Evolutionary conservation across 129 eudicot species (phyloP).

Genomic region (Oenanthe sinensis): DNA sequence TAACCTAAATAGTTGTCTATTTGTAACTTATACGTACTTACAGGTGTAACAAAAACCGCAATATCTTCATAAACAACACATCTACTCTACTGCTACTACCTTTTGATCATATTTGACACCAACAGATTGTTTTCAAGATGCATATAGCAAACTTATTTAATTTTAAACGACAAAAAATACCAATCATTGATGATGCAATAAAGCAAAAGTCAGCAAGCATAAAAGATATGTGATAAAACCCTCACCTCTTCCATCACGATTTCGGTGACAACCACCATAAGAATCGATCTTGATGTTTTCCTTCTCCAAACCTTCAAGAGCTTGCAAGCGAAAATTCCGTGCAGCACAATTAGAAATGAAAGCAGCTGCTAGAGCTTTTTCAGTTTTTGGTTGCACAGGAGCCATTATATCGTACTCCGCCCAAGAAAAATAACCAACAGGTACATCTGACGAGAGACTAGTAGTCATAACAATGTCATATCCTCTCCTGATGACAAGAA

Average conservation of each 20-base stretch:
- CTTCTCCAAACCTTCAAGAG: conserved; percentile 77
- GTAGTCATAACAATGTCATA: conserved; percentile 80
- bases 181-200: background rate
- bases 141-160: background rate
- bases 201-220: background rate
- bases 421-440: conserved; percentile 98
- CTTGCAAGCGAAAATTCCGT: conserved; percentile 84
- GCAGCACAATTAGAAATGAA: conserved; percentile 96
- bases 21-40: background rate
- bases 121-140: background rate
- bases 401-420: conserved; percentile 98
- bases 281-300: conserved; percentile 68
- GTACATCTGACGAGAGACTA: conserved; percentile 96
- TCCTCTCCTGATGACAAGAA: conserved; percentile 51
- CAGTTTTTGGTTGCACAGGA: conserved; percentile 80
- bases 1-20: background rate
- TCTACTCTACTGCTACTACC: background rate
- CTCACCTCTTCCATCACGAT: conserved; percentile 78
- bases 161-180: background rate
- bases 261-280: conserved; percentile 87
- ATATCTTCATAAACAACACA: background rate
- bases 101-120: background rate
- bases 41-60: background rate
- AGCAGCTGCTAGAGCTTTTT: conserved; percentile 87
- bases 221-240: background rate